These are phyloP conservation scores for Adansonia madagascariensis DNA, from an alignment of 441 rosid species.

Conservation along the genomic window DNA sequence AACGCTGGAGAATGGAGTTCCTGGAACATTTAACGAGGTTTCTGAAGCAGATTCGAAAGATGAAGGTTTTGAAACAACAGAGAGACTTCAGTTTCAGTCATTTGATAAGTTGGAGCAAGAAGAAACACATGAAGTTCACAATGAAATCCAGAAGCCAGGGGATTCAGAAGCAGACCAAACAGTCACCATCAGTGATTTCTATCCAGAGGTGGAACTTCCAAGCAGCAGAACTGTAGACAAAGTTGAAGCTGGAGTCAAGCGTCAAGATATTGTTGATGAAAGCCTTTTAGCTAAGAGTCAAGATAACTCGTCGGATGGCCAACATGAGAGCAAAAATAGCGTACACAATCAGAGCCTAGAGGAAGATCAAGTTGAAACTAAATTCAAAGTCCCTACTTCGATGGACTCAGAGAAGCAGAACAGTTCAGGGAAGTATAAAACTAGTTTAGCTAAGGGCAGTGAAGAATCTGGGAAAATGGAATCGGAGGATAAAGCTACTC, in stretches of 20 bases:
- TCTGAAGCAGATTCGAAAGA: slow-evolving; percentile 17
- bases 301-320: slow-evolving; percentile 24
- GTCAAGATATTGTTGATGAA: slow-evolving; percentile 19
- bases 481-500: slow-evolving; percentile 29
- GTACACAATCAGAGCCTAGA: slow-evolving; percentile 30
- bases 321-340: slow-evolving; percentile 5
- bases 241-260: not conserved
- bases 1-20: not conserved
- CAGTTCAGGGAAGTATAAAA: slow-evolving; percentile 20
- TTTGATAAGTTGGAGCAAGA: slow-evolving; percentile 18
- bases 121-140: not conserved
- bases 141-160: not conserved
- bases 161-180: slow-evolving; percentile 29
- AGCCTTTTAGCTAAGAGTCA: slow-evolving; percentile 12
- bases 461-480: slow-evolving; percentile 37
- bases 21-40: slow-evolving; percentile 25
- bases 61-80: slow-evolving; percentile 15
- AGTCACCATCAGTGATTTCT: not conserved
- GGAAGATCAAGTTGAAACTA: slow-evolving; percentile 33
- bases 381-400: slow-evolving; percentile 20
- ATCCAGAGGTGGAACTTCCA: slow-evolving; percentile 19
- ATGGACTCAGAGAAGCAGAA: slow-evolving; percentile 33
- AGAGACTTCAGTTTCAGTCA: slow-evolving; percentile 18
- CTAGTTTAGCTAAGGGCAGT: slow-evolving; percentile 19
- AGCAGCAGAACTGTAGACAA: slow-evolving; percentile 30